Percentiles rank a stretch among this genome's conserved stretches.
Conservation (phyloP, 73 alveolate species). For the Paramecium bursaria region DNA sequence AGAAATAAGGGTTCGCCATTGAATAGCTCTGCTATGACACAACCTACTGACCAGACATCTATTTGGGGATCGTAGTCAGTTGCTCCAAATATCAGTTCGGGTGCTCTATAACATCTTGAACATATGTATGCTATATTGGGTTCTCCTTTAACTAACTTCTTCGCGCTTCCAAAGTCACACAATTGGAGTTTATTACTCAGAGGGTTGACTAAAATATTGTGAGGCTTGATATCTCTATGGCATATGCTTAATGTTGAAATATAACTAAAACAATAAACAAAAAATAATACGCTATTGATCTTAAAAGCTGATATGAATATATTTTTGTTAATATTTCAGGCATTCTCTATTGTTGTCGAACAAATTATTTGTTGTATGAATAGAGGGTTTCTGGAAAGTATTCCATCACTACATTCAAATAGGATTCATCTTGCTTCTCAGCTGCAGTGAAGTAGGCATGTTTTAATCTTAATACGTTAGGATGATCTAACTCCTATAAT, state of each 20-base stretch:
- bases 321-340: constrained; percentile 78
- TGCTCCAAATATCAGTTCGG: constrained; percentile 84
- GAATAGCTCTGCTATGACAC: constrained; percentile 82
- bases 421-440: constrained; percentile 80
- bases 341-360: constrained; percentile 70
- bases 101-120: constrained; percentile 88
- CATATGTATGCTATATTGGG: constrained; percentile 81
- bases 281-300: constrained; percentile 76
- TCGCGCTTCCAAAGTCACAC: constrained; percentile 90
- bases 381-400: constrained; percentile 81
- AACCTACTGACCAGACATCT: constrained; percentile 86
- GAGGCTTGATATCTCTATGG: constrained; percentile 89
- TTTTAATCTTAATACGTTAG: constrained; percentile 74
- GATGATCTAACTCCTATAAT: constrained; percentile 78
- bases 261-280: constrained; percentile 67
- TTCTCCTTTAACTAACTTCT: constrained; percentile 75
- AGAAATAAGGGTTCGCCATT: constrained; percentile 88
- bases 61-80: constrained; percentile 78
- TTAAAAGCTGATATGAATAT: constrained; percentile 78
- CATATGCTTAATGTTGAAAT: constrained; percentile 77
- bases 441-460: constrained; percentile 79
- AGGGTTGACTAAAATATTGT: constrained; percentile 82
- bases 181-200: constrained; percentile 76
- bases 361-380: constrained; percentile 66
- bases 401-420: constrained; percentile 85